Evolutionary conservation across 805 yeast species (phyloP), one percentile per base, ranked within the genome.

Genomic region (Cyberlindnera maclurae): DNA sequence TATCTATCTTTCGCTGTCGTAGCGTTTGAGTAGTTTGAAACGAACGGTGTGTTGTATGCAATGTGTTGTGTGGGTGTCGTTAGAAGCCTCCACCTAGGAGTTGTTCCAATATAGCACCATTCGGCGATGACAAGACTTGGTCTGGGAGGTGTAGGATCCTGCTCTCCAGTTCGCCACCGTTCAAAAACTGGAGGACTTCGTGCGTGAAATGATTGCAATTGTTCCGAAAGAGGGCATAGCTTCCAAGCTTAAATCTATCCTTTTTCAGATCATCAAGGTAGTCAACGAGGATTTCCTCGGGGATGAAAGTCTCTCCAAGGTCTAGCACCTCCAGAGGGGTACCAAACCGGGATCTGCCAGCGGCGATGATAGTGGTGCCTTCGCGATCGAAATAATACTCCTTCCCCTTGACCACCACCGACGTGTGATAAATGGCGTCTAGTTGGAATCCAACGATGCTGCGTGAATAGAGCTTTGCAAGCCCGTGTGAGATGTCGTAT

Each of bases 141-240:
- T 67, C 65, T 0, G 87, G 85, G 15, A 79, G 63, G 15, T 63
- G 55, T 29, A 67, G 54, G 16, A 79, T 78, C 36, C 71, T 61
- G 15, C 63, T 64, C 11, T 83, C 86, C 29, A 80, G 63, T 36
- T 62, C 67, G 41, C 63, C 61, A 6, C 79, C 82, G 17, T 73
- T 77, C 41, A 78, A 57, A 44, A 79, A 79, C 49, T 78, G 77
- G 31, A 74, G 50, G 40, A 74, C 51, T 33, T 70, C 77, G 47
- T 78, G 71, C 15, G 81, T 67, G 58, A 80, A 79, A 57, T 81
- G 80, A 58, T 79, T 79, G 57, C 87, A 79, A 51, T 79, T 79
- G 57, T 79, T 79, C 38, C 68, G 67, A 42, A 79, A 76, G 41
- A 79, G 55, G 46, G 77, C 75, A 58, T 79, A 79, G 29, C 58